phyloP scores from a whole-genome alignment of 768 basidiomycete species.

The Cyathus striatus region DNA sequence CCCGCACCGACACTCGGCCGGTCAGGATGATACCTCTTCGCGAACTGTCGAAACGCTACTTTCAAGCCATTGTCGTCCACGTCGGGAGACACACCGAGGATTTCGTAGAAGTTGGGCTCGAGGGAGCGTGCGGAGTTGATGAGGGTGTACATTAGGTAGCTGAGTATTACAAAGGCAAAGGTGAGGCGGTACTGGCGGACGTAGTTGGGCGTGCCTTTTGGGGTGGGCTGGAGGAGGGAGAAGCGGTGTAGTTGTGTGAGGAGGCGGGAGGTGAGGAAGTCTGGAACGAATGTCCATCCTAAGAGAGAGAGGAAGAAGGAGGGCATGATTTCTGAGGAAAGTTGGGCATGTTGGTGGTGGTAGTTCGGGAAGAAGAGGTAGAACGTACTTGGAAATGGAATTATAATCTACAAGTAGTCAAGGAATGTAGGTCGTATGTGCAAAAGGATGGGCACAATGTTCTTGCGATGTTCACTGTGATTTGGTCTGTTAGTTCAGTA shows the following conservation, averaged over 20 bases:
- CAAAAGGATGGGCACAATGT: too few species aligned
- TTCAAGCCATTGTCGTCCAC: constrained; percentile 68
- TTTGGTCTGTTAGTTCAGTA: too few species aligned
- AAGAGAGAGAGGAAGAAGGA: constrained; percentile 27
- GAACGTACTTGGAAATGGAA: neutral
- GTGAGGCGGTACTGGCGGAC: constrained; percentile 58
- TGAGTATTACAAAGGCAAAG: constrained; percentile 58
- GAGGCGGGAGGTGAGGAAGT: constrained; percentile 48
- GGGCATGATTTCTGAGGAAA: constrained; percentile 9
- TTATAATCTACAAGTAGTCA: neutral
- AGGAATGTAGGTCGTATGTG: neutral
- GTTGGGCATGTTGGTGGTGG: neutral
- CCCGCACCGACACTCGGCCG: constrained; percentile 49
- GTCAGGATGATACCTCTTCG: constrained; percentile 74
- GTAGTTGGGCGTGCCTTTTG: constrained; percentile 37
- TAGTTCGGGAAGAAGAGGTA: too few species aligned
- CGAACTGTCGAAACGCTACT: constrained; percentile 70
- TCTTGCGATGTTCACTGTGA: too few species aligned
- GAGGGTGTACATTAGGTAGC: constrained; percentile 65
- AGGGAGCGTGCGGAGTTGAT: constrained; percentile 50
- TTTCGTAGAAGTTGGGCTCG: constrained; percentile 73
- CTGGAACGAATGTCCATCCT: constrained; percentile 68
- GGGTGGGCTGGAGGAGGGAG: constrained; percentile 29
- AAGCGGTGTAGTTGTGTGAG: constrained; percentile 29
- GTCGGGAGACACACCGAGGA: constrained; percentile 56